Conservation (phyloP, 495 filamentous ascomycete genomes). For the Penicillium ochrochloron region DNA sequence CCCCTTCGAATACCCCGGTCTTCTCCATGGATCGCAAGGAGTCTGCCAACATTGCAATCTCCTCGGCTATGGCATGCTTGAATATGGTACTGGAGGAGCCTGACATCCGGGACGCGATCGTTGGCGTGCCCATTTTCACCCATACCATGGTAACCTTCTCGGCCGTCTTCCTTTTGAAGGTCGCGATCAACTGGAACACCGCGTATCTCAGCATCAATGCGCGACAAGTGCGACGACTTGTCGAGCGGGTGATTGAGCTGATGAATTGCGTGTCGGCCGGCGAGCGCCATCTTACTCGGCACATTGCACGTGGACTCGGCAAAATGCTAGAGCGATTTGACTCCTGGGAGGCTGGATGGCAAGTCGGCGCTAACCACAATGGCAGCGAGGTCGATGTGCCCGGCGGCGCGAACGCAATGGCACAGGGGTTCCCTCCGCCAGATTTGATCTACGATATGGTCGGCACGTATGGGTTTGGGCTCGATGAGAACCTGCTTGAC, state of each 20-base stretch:
- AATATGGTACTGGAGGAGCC: conserved; percentile 60
- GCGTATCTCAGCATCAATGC: conserved; percentile 50
- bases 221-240: conserved; percentile 51
- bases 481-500: conserved; percentile 53
- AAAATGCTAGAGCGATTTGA: conserved; percentile 57
- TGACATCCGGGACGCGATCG: conserved; percentile 62
- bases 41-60: conserved; percentile 60
- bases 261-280: conserved; percentile 57
- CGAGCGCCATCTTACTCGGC: conserved; percentile 57
- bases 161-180: conserved; percentile 60
- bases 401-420: conserved; percentile 52
- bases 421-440: conserved; percentile 52
- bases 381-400: conserved; percentile 36
- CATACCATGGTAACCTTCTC: conserved; percentile 68
- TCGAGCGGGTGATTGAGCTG: conserved; percentile 55
- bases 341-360: conserved; percentile 48
- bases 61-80: conserved; percentile 59
- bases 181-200: conserved; percentile 59
- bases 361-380: conserved; percentile 27
- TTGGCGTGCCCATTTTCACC: conserved; percentile 61
- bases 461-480: conserved; percentile 53
- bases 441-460: conserved; percentile 56
- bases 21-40: conserved; percentile 60
- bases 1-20: conserved; percentile 53
- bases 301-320: conserved; percentile 57